phyloP scores from a whole-genome alignment of 2,329 filamentous ascomycete genomes.

The Fusarium xyrophilum region DNA sequence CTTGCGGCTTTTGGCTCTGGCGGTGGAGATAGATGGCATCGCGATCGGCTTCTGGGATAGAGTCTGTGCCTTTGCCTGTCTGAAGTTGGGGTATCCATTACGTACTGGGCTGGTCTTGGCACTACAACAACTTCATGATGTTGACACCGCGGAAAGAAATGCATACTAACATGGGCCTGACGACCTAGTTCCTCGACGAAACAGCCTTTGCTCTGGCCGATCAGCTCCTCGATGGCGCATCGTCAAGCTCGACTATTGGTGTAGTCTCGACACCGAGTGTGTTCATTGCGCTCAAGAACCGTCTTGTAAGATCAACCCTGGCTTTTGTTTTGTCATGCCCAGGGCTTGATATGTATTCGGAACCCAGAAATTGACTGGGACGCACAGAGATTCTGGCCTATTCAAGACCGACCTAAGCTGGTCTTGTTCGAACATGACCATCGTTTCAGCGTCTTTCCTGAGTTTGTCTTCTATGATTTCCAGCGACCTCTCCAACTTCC shows the following conservation, averaged over 20 bases:
- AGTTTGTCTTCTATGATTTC: constrained; percentile 80
- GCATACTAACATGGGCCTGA: constrained; percentile 12
- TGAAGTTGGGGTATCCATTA: constrained; percentile 31
- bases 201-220: constrained; percentile 70
- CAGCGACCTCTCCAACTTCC: constrained; percentile 71
- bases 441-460: constrained; percentile 75
- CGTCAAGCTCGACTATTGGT: constrained; percentile 65
- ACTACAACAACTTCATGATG: constrained; percentile 36
- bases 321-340: neutral
- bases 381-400: constrained; percentile 31
- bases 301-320: constrained; percentile 53
- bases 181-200: constrained; percentile 69
- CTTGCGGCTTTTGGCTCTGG: neutral
- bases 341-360: neutral
- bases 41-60: constrained; percentile 24
- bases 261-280: constrained; percentile 79
- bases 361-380: constrained; percentile 12
- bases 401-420: constrained; percentile 58
- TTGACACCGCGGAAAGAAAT: neutral
- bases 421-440: constrained; percentile 76
- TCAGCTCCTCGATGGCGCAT: constrained; percentile 69
- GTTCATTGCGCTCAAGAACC: constrained; percentile 77
- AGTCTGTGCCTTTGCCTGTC: constrained; percentile 6
- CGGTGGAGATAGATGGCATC: constrained; percentile 36
- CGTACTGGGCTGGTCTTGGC: constrained; percentile 28